phyloP scores from a whole-genome alignment of 2,329 filamentous ascomycete species.

The Colletotrichum neosansevieriae region DNA sequence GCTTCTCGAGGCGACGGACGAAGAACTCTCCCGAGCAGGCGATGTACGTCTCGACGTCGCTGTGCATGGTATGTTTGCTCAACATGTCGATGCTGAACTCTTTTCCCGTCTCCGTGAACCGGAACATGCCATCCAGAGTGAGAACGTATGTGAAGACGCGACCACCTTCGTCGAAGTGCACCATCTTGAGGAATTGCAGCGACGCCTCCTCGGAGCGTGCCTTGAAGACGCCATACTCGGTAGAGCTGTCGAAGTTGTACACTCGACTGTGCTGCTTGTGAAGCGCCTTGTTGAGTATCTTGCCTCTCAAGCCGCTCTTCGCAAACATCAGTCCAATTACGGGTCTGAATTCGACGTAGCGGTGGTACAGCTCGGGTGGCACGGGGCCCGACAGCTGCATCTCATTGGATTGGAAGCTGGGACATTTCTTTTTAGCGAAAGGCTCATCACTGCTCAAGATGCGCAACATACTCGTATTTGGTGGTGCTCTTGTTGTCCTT shows the following conservation, averaged over 20 bases:
- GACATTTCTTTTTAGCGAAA: not conserved
- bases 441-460: not conserved
- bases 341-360: conserved; percentile 92
- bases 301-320: conserved; percentile 80
- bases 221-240: conserved; percentile 77
- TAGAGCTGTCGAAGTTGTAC: conserved; percentile 87
- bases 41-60: conserved; percentile 89
- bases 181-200: conserved; percentile 85
- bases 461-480: conserved; percentile 78
- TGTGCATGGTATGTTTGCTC: conserved; percentile 97
- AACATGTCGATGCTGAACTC: conserved; percentile 95
- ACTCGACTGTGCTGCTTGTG: conserved; percentile 91
- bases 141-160: conserved; percentile 93
- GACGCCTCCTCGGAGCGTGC: conserved; percentile 78
- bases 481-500: conserved; percentile 66
- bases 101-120: conserved; percentile 95
- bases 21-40: conserved; percentile 96
- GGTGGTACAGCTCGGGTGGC: conserved; percentile 84
- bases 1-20: conserved; percentile 74
- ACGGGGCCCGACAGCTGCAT: conserved; percentile 89
- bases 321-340: conserved; percentile 93
- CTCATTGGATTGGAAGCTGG: conserved; percentile 91
- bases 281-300: conserved; percentile 83
- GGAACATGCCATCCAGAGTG: conserved; percentile 85
- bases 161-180: conserved; percentile 86